Evolutionary conservation across 306 rosid species (phyloP).

Genomic region (Cucumis hystrix): DNA sequence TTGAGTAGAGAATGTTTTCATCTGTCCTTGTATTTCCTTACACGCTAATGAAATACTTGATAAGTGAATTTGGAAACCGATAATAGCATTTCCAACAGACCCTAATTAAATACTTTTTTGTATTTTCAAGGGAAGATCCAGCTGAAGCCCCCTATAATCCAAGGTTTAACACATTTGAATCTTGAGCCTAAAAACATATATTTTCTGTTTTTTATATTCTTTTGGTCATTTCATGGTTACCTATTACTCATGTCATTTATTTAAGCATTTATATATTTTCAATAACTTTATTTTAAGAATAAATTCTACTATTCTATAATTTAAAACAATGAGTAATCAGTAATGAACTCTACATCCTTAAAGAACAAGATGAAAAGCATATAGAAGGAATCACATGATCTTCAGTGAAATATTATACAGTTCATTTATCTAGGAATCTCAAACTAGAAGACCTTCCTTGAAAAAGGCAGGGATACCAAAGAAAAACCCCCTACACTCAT

Average conservation of each 20-base stretch:
- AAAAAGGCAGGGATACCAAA: not conserved
- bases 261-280: not conserved
- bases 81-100: not conserved
- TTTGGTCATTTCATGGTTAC: not conserved
- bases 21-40: too few relatives aligned
- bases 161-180: not conserved
- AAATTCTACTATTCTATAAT: not conserved
- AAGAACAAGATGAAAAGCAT: not conserved
- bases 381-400: not conserved
- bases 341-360: not conserved
- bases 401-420: not conserved
- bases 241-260: not conserved
- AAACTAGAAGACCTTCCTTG: not conserved
- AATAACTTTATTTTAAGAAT: not conserved
- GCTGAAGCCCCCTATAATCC: not conserved
- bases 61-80: not conserved
- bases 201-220: not conserved
- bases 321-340: not conserved
- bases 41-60: too few relatives aligned
- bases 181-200: not conserved
- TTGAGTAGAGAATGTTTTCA: too few relatives aligned
- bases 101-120: not conserved
- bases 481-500: not conserved
- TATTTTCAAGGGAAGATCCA: not conserved
- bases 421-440: not conserved